Evolutionary conservation across 1,284 basidiomycete species (phyloP), one percentile per base, ranked within the genome.

Genomic region (Uromyces viciae-fabae): DNA sequence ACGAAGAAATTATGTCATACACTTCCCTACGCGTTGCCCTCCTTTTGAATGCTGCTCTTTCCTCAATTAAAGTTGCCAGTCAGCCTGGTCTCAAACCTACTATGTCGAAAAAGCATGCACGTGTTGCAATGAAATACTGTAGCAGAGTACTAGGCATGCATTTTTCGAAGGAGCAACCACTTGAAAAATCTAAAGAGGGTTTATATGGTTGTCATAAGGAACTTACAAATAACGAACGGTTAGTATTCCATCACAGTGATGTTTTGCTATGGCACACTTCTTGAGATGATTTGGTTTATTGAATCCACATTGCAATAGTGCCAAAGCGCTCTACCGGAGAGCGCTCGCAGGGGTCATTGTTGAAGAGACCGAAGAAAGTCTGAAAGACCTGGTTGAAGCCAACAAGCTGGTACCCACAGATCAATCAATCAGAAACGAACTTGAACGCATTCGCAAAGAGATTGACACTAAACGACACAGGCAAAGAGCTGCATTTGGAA

Each of bases 401-500:
- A 74, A 82, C 9, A 54, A 81, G 40, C 72, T 83, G 17, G 83
- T 83, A 7, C 85, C 85, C 9, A 76, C 68, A n/a, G 86, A 86
- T 75, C 84, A 84, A 0, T 85, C 84, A 14, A 84, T 86, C 56
- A 82, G 83, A 81, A 83, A 83, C 68, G 85, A 86, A 75, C 75
- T 82, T 56, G 68, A 77, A 38, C 60, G 7, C 82, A 82, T 17
- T n/a, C 85, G 43, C 71, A 60, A 9, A 81, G 81, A 81, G 78
- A 83, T 54, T 83, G 79, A 62, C 82, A 83, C 77, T 82, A 82
- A 36, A 82, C 82, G 62, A 46, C 82, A 83, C 66, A 84, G 83
- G 60, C 83, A 85, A 82, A 81, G 85, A 43, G 84, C 83, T 4
- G 85, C 85, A 7, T 86, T 85, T 80, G 75, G 82, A 52, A 86